These are phyloP conservation scores for Wickerhamiella siamensis DNA, from an alignment of 805 yeast genomes.

Conservation along the genomic window DNA sequence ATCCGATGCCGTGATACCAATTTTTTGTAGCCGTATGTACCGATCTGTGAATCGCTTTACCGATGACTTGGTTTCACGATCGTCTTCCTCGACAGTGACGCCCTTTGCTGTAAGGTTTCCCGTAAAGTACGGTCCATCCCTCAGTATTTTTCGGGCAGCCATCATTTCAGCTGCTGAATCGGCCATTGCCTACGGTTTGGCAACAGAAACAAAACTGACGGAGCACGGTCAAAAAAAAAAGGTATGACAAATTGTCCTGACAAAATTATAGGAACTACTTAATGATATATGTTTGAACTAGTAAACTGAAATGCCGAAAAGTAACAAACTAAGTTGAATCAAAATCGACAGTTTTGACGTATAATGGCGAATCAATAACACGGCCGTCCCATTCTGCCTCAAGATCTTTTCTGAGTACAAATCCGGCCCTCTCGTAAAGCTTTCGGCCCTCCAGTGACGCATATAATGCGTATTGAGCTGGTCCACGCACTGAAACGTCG, in stretches of 20 bases:
- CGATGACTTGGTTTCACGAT: conserved; percentile 36
- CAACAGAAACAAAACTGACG: background rate
- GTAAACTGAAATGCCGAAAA: too few species aligned
- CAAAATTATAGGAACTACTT: too few species aligned
- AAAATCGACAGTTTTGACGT: background rate
- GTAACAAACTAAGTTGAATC: too few species aligned
- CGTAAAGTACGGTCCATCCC: conserved; percentile 17
- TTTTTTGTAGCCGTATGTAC: conserved; percentile 54
- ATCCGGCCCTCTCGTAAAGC: background rate
- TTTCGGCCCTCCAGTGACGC: background rate
- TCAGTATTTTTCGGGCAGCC: conserved; percentile 5
- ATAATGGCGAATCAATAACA: background rate
- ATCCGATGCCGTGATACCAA: conserved; percentile 59
- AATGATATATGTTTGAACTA: too few species aligned
- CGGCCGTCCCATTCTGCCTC: background rate
- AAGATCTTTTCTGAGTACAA: background rate
- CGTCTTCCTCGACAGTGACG: conserved; percentile 9
- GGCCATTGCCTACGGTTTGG: background rate
- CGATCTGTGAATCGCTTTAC: conserved; percentile 70
- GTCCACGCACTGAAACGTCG: background rate
- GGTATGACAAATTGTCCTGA: background rate
- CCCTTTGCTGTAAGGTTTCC: conserved; percentile 14
- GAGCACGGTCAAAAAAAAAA: background rate
- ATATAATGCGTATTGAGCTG: background rate
- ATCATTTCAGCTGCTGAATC: background rate